Evolutionary conservation across 768 basidiomycete genomes (phyloP), one percentile per base, ranked within the genome.

Genomic region (Sarcomyxa edulis): DNA sequence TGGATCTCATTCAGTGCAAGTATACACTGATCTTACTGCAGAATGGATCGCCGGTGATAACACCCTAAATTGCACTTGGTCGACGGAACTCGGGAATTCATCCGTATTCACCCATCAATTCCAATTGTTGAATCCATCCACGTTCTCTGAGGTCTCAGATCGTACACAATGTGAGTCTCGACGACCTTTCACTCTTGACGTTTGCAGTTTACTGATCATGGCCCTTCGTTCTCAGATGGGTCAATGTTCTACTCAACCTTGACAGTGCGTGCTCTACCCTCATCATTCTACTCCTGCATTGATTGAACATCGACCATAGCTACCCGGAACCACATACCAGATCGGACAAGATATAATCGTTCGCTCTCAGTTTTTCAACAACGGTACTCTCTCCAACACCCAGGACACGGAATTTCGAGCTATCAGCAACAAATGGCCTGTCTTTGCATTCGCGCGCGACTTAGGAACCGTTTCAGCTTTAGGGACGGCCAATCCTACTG

Each of bases 61-160:
- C 45, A 61, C 62, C 21, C 54, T 68, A 39, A 54, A 52, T 3
- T 78, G 69, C 11, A 75, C 73, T 48, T 86, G 82, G 83, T 65
- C 62, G 18, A 80, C 66, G 15, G 60, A 66, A 5, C 64, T 66
- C 4, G 65, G 62, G 12, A 50, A 52, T 31, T 52, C 74, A 35
- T n/a, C n/a, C n/a, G n/a, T n/a, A n/a, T 56, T 81, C 32, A 75
- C 71, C 1, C 80, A 81, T 50, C 71, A 81, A 51, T 71, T 78
- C 6, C 76, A 77, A 51, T 58, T 81, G 12, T 58, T 59, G 24
- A 56, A 49, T 3, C 76, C 68, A 30, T 45, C 59, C 1, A 45
- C 64, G 1, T 76, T 74, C 50, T 55, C 65, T 0, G 83, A 84
- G 52, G 48, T 69, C 37, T 61, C 61, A 21, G 79, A 83, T 48